phyloP scores from a whole-genome alignment of 441 rosid species.

The Pelargonium myrrhifolium region DNA sequence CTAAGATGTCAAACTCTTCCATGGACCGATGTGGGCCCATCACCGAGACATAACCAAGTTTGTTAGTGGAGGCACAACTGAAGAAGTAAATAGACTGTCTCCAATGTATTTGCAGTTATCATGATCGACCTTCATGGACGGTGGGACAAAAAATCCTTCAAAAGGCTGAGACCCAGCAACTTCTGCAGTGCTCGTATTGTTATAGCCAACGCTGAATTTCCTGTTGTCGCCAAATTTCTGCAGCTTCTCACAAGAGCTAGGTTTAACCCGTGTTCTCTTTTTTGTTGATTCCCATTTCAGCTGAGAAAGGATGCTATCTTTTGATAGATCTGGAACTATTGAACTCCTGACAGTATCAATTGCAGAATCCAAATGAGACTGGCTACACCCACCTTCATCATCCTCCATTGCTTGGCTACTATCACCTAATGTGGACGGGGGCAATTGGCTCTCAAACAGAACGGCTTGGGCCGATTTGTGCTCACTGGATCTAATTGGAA shows the following conservation, averaged over 20 bases:
- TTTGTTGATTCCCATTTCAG: constrained; percentile 51
- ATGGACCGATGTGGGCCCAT: constrained; percentile 15
- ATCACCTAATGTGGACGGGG: constrained; percentile 9
- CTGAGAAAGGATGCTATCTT: constrained; percentile 44
- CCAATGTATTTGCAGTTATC: constrained; percentile 62
- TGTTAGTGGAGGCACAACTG: constrained; percentile 39
- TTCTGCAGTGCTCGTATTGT: constrained; percentile 13
- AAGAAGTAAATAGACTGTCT: constrained; percentile 39
- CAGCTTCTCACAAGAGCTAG: constrained; percentile 28
- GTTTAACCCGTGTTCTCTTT: constrained; percentile 46
- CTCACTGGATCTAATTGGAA: constrained; percentile 16
- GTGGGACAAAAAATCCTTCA: constrained; percentile 24
- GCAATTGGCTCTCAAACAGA: not conserved
- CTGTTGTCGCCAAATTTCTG: not conserved
- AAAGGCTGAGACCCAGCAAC: constrained; percentile 10
- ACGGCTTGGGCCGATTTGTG: constrained; percentile 20
- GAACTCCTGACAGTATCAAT: constrained; percentile 18
- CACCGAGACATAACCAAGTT: constrained; percentile 63
- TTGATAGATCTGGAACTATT: constrained; percentile 42
- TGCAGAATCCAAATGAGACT: constrained; percentile 21
- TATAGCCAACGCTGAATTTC: constrained; percentile 3
- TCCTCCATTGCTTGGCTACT: constrained; percentile 6
- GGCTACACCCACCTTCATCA: constrained; percentile 17
- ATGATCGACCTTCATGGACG: constrained; percentile 38
- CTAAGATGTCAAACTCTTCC: constrained; percentile 1